Conservation (phyloP, 2,329 filamentous ascomycete genomes). For the Chalaropsis ovoidea region DNA sequence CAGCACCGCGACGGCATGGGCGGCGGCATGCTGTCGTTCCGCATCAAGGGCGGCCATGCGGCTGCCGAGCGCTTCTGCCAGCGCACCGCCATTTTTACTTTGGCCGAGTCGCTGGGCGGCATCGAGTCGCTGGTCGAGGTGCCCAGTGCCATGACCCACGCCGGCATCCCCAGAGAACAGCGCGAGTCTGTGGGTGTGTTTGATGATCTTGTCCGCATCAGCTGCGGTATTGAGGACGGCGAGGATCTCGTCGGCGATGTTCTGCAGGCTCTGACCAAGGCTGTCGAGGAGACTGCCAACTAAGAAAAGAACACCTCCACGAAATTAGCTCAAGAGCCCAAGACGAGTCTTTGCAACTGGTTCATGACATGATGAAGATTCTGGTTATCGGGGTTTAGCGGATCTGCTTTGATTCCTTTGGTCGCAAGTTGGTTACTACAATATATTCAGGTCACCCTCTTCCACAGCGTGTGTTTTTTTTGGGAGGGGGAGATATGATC, state of each 20-base stretch:
- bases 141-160: conserved; percentile 92
- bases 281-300: conserved; percentile 38
- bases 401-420: conserved; percentile 10
- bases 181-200: conserved; percentile 88
- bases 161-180: conserved; percentile 82
- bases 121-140: conserved; percentile 89
- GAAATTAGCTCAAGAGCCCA: not conserved
- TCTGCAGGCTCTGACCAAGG: conserved; percentile 68
- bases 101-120: conserved; percentile 85
- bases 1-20: conserved; percentile 93
- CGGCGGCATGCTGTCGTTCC: conserved; percentile 95
- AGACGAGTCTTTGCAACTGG: not conserved
- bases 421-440: not conserved
- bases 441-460: not conserved
- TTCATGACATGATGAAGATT: conserved; percentile 24
- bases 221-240: conserved; percentile 87
- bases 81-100: conserved; percentile 75
- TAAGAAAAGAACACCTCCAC: conserved; percentile 24
- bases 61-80: conserved; percentile 92
- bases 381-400: conserved; percentile 6
- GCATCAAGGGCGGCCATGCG: conserved; percentile 72
- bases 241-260: conserved; percentile 76
- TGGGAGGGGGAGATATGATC: not conserved
- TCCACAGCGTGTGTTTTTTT: not conserved
- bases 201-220: conserved; percentile 86